phyloP scores from a whole-genome alignment of 371 early-diverging fungal species.

The Basidiobolus heterosporus region DNA sequence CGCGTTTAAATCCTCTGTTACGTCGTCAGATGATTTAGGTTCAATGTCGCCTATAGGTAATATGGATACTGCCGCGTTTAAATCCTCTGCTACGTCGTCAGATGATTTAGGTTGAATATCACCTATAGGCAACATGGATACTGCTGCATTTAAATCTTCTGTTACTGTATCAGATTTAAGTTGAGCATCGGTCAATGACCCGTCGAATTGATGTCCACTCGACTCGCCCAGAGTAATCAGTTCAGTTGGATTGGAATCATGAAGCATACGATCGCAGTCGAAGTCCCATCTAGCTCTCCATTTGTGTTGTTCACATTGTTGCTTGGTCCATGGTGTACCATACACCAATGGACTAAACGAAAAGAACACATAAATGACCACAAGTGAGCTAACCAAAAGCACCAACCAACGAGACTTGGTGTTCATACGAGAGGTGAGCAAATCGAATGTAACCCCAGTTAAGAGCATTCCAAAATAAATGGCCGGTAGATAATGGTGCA shows the following conservation, averaged over 20 bases:
- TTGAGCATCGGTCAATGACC: too few species aligned
- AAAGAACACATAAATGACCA: constrained; percentile 23
- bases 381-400: constrained; percentile 20
- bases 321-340: constrained; percentile 60
- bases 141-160: too few species aligned
- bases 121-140: too few species aligned
- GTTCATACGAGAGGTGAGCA: constrained; percentile 39
- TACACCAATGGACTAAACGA: constrained; percentile 67
- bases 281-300: constrained; percentile 76
- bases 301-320: constrained; percentile 51
- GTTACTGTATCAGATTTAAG: too few species aligned
- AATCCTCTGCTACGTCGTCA: too few species aligned
- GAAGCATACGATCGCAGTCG: constrained; percentile 24
- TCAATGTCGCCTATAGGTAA: too few species aligned
- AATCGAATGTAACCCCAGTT: constrained; percentile 45
- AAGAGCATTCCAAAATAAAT: constrained; percentile 61
- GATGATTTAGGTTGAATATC: too few species aligned
- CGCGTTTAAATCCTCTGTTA: too few species aligned
- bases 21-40: too few species aligned
- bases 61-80: too few species aligned
- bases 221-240: too few species aligned
- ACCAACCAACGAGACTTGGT: constrained; percentile 26
- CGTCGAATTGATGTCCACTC: too few species aligned
- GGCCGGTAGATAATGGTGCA: constrained; percentile 89
- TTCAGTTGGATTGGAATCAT: background rate